Conservation (phyloP, 176 grass and related monocot genomes). For the Pontederia crassipes region DNA sequence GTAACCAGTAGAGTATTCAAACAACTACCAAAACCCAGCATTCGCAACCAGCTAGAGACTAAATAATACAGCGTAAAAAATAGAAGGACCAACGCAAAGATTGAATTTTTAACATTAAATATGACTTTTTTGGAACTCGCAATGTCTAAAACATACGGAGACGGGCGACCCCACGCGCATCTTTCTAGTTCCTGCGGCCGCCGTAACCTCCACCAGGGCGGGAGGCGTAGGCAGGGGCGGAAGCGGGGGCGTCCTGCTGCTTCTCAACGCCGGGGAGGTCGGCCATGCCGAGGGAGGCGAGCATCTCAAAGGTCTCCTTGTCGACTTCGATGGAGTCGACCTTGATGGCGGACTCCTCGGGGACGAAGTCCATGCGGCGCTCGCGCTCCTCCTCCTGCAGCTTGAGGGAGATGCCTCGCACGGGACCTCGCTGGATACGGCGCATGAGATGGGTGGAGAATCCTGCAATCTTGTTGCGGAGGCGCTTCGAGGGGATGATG, state of each 20-base stretch:
- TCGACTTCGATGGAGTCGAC: slow-evolving; percentile 65
- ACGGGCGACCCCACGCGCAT: background rate
- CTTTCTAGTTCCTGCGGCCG: slow-evolving; percentile 1
- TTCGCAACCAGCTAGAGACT: too few relatives aligned
- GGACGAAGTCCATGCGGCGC: slow-evolving; percentile 95
- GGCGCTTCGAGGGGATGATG: slow-evolving; percentile 79
- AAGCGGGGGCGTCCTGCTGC: slow-evolving; percentile 23
- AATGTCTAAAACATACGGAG: too few relatives aligned
- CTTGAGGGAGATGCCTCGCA: slow-evolving; percentile 81
- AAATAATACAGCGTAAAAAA: too few relatives aligned
- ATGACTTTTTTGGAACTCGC: too few relatives aligned
- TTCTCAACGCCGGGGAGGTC: slow-evolving; percentile 72
- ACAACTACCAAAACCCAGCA: too few relatives aligned
- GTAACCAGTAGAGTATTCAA: too few relatives aligned
- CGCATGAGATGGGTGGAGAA: slow-evolving; percentile 89
- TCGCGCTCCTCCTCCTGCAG: slow-evolving; percentile 95
- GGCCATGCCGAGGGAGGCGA: slow-evolving; percentile 64
- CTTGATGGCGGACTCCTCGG: slow-evolving; percentile 74
- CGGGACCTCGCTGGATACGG: slow-evolving; percentile 80
- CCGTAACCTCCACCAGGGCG: slow-evolving; percentile 24
- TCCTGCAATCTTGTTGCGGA: slow-evolving; percentile 84
- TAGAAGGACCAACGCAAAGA: too few relatives aligned
- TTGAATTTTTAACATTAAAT: too few relatives aligned
- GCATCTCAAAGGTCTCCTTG: slow-evolving; percentile 89
- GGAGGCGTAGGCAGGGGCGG: slow-evolving; percentile 13